phyloP scores from a whole-genome alignment of 2,329 filamentous ascomycete genomes.

The Fusarium sp. region DNA sequence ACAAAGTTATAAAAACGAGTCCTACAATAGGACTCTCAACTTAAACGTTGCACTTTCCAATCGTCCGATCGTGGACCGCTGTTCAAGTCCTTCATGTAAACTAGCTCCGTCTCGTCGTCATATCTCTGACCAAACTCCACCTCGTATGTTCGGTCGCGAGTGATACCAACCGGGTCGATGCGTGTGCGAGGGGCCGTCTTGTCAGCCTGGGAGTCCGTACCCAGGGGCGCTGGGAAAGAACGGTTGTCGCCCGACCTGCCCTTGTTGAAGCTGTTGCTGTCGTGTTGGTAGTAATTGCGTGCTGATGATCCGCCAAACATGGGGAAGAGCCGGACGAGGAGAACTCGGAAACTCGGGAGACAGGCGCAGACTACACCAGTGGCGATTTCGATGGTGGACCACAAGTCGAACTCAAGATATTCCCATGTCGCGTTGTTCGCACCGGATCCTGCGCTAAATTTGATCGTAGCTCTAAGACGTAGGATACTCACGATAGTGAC shows the following conservation, averaged over 20 bases:
- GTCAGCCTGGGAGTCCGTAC: background rate
- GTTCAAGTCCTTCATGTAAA: background rate
- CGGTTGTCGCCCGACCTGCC: background rate
- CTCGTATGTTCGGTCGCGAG: background rate
- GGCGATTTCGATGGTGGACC: background rate
- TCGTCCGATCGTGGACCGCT: background rate
- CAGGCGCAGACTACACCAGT: background rate
- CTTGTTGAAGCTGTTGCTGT: background rate
- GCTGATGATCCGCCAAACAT: background rate
- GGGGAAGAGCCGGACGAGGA: background rate
- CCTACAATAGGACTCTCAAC: no score
- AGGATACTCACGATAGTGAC: background rate
- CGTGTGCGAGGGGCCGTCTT: background rate
- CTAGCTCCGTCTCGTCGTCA: background rate
- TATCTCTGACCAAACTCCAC: background rate
- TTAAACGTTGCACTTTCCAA: background rate
- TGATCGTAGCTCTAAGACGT: background rate
- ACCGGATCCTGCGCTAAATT: background rate
- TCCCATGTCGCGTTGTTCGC: background rate
- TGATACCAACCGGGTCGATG: background rate
- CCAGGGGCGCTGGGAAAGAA: background rate
- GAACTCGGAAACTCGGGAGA: background rate
- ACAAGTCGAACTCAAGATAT: background rate
- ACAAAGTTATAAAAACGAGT: rapidly evolving
- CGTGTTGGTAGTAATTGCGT: background rate